These are phyloP conservation scores for Meyerozyma guilliermondii DNA, from an alignment of 1,139 yeast genomes.

Conservation along the genomic window DNA sequence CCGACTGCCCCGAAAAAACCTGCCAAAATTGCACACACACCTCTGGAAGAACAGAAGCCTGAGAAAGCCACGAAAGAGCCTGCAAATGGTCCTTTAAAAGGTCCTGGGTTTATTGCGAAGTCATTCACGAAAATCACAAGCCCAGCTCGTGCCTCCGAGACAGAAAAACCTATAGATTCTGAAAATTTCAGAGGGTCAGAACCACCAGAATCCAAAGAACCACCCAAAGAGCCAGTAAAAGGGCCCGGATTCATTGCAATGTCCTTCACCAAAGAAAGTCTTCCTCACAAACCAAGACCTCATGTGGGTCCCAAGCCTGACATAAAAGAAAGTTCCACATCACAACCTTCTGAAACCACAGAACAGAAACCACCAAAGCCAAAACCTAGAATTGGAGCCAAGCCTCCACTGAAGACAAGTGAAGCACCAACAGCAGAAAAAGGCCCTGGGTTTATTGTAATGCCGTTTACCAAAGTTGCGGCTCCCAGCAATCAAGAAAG, in stretches of 20 bases:
- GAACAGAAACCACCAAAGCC: neutral
- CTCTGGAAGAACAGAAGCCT: too few species aligned
- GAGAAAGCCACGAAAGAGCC: too few species aligned
- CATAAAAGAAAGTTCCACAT: neutral
- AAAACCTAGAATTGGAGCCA: neutral
- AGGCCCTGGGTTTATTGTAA: neutral
- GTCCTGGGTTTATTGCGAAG: neutral
- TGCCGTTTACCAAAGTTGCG: neutral
- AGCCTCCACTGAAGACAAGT: neutral
- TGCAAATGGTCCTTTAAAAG: too few species aligned
- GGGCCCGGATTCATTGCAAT: neutral
- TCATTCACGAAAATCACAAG: neutral
- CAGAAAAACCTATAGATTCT: too few species aligned
- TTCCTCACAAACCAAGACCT: neutral
- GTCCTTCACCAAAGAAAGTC: neutral
- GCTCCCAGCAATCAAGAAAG: neutral
- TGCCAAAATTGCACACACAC: neutral
- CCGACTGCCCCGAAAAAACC: neutral
- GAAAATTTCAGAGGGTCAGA: too few species aligned
- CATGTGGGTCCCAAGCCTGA: neutral
- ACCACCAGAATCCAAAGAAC: neutral
- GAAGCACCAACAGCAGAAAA: neutral
- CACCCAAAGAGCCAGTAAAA: neutral
- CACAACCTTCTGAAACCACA: neutral
- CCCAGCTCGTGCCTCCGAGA: neutral